These are phyloP conservation scores for Quercus tomentella DNA, from an alignment of 331 rosid genomes.

Conservation along the genomic window DNA sequence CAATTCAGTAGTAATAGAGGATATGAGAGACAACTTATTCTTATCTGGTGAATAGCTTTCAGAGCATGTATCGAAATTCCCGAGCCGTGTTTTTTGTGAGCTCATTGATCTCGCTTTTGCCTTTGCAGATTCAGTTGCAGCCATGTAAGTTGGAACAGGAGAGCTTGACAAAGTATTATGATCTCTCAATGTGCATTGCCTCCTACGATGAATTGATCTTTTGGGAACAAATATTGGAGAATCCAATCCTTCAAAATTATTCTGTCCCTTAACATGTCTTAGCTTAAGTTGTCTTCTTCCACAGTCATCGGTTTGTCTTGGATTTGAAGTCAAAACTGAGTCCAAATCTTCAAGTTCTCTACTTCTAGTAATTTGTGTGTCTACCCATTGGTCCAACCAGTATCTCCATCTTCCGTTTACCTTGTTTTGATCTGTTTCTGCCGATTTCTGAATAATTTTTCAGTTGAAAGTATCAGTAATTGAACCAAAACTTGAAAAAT, in stretches of 20 bases:
- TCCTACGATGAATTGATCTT: slow-evolving; percentile 47
- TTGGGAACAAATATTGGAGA: slow-evolving; percentile 45
- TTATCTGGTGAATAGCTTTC: slow-evolving; percentile 74
- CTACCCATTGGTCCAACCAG: slow-evolving; percentile 92
- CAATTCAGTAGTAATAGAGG: slow-evolving; percentile 42
- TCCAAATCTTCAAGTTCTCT: slow-evolving; percentile 86
- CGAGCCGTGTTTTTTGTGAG: slow-evolving; percentile 60
- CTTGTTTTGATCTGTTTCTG: slow-evolving; percentile 66
- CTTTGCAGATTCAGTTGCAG: slow-evolving; percentile 78
- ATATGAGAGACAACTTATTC: slow-evolving; percentile 46
- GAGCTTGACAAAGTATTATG: slow-evolving; percentile 51
- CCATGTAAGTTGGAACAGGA: slow-evolving; percentile 86
- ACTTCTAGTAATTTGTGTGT: slow-evolving; percentile 72
- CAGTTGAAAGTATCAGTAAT: background rate
- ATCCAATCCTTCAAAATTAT: slow-evolving; percentile 34
- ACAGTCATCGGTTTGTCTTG: slow-evolving; percentile 30
- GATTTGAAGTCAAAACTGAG: slow-evolving; percentile 39
- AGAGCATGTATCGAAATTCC: slow-evolving; percentile 48
- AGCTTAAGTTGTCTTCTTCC: slow-evolving; percentile 37
- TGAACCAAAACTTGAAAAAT: background rate
- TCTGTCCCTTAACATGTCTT: slow-evolving; percentile 31
- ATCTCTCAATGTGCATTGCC: slow-evolving; percentile 58
- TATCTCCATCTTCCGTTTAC: slow-evolving; percentile 78
- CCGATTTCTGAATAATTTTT: slow-evolving; percentile 53
- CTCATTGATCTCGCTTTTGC: slow-evolving; percentile 67